Conservation (phyloP, 1,284 basidiomycete species). For the Mrakiaceae sp. region DNA sequence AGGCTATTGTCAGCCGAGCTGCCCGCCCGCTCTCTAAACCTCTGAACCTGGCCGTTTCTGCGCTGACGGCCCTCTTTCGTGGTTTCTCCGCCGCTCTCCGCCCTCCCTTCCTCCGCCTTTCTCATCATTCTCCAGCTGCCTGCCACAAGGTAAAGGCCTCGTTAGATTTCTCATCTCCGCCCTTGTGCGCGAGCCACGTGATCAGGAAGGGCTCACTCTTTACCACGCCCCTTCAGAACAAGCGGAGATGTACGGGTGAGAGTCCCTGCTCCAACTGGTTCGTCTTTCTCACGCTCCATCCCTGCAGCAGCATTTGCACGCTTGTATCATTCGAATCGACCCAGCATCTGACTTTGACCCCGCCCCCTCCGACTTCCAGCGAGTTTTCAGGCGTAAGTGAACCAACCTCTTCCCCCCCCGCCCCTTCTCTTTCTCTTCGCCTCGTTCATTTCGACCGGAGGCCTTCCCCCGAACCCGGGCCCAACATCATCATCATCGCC, state of each 20-base stretch:
- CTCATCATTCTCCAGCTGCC: background rate
- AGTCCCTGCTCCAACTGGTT: conserved; percentile 29
- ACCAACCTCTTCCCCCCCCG: background rate
- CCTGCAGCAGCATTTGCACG: no score
- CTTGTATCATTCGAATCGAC: background rate
- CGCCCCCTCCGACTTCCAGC: background rate
- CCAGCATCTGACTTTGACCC: background rate
- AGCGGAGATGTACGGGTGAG: conserved; percentile 29
- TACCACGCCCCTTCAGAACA: conserved; percentile 19
- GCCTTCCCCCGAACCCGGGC: no score
- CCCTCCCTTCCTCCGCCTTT: background rate
- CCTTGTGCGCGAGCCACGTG: no score
- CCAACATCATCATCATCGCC: no score
- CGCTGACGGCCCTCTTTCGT: no score
- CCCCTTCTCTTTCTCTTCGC: background rate
- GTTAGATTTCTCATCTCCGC: no score
- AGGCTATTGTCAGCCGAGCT: background rate
- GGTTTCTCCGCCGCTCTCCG: background rate
- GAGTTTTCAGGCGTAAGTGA: conserved; percentile 24
- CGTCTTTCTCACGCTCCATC: background rate
- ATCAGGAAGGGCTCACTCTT: no score
- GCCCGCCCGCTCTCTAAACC: no score
- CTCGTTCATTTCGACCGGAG: no score
- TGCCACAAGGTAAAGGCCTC: conserved; percentile 11
- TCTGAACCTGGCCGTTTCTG: no score